Percentiles rank a stretch among this genome's conserved stretches.
These are phyloP conservation scores for Trichoderma arundinaceum DNA, from an alignment of 2,329 filamentous ascomycete species.

Conservation along the genomic window DNA sequence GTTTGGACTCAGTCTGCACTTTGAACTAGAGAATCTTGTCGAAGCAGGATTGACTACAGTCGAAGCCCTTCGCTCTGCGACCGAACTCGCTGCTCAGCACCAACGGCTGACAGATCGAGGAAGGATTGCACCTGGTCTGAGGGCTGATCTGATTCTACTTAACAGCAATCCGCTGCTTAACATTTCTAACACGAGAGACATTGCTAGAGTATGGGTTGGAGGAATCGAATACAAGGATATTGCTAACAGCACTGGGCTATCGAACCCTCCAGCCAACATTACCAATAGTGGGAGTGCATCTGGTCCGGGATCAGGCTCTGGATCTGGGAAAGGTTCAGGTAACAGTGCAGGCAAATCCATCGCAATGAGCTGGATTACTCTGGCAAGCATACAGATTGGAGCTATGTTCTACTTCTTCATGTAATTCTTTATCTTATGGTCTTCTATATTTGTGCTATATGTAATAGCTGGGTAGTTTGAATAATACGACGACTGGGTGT, in stretches of 20 bases:
- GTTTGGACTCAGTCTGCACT: constrained; percentile 2
- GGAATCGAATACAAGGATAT: constrained; percentile 20
- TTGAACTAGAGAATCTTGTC: constrained; percentile 23
- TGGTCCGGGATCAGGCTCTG: neutral
- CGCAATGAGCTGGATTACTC: neutral
- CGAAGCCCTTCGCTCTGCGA: constrained; percentile 14
- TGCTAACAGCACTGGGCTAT: constrained; percentile 13
- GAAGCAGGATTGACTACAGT: constrained; percentile 8
- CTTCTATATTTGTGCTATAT: neutral
- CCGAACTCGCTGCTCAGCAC: constrained; percentile 5
- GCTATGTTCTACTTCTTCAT: neutral
- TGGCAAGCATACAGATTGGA: neutral
- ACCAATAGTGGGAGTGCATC: neutral
- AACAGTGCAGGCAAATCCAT: neutral
- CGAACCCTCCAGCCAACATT: constrained; percentile 5
- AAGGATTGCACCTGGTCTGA: constrained; percentile 11
- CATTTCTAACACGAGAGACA: constrained; percentile 19
- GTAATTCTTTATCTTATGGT: neutral
- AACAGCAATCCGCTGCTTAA: constrained; percentile 12
- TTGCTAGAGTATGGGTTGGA: constrained; percentile 16
- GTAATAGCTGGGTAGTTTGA: neutral
- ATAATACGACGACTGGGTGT: too few relatives aligned
- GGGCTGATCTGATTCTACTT: constrained; percentile 12
- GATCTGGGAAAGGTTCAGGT: neutral
- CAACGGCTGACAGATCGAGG: constrained; percentile 11